These are phyloP conservation scores for Agrocybe praecox DNA, from an alignment of 768 basidiomycete species.

Conservation along the genomic window DNA sequence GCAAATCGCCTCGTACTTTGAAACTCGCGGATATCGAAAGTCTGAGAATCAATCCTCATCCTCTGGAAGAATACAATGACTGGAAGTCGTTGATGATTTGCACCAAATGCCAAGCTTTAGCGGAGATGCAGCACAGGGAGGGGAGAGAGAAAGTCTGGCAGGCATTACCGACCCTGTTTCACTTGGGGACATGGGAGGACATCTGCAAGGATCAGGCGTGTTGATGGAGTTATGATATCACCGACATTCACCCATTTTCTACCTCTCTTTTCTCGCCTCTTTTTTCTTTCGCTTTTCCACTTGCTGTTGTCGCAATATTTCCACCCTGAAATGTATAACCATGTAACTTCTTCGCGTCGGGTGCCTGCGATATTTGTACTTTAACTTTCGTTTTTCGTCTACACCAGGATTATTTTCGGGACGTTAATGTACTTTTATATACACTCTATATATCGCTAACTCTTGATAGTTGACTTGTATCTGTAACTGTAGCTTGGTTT, in stretches of 20 bases:
- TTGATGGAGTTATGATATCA: constrained; percentile 11
- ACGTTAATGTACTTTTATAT: too few relatives aligned
- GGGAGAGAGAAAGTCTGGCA: constrained; percentile 42
- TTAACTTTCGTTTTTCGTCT: too few relatives aligned
- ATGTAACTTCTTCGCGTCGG: too few relatives aligned
- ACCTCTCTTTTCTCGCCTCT: not conserved
- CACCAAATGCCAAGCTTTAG: constrained; percentile 27
- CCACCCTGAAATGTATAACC: too few relatives aligned
- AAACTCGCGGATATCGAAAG: constrained; percentile 33
- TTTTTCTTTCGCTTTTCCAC: not conserved
- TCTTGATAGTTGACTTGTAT: too few relatives aligned
- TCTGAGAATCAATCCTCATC: constrained; percentile 36
- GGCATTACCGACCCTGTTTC: constrained; percentile 35
- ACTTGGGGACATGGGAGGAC: constrained; percentile 40
- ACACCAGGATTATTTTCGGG: too few relatives aligned
- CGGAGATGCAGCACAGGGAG: constrained; percentile 31
- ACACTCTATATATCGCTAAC: too few relatives aligned
- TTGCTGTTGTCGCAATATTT: too few relatives aligned
- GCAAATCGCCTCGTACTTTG: constrained; percentile 22
- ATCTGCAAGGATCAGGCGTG: constrained; percentile 36
- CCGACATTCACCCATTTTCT: not conserved
- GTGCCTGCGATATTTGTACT: too few relatives aligned
- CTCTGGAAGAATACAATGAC: constrained; percentile 37
- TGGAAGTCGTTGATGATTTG: constrained; percentile 36
- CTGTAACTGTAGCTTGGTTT: too few relatives aligned